Conservation (phyloP, 352 stramenopile genomes). For the Pelagophyceae sp. region DNA sequence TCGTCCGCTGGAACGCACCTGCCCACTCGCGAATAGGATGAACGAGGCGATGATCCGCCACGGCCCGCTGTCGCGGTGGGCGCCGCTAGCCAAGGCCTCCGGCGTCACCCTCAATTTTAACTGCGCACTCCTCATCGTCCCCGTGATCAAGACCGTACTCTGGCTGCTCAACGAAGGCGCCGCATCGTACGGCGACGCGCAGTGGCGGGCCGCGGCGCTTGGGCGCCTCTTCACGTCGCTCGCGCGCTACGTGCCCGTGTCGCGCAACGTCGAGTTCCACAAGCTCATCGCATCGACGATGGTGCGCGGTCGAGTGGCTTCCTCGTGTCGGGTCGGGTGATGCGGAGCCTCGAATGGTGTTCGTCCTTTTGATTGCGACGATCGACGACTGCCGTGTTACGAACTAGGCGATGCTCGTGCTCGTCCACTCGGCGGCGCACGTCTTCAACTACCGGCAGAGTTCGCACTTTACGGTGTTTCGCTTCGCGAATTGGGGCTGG, state of each 20-base stretch:
- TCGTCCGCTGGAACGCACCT: no score
- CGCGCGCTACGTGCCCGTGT: conserved; percentile 31
- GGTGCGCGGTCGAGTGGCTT: no score
- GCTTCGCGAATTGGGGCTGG: conserved; percentile 29
- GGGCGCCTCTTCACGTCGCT: conserved; percentile 25
- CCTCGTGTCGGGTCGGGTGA: no score
- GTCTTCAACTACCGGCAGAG: conserved; percentile 35
- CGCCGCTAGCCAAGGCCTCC: conserved; percentile 39
- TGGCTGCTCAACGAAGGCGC: conserved; percentile 36
- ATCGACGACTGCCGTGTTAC: no score
- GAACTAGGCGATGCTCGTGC: conserved; percentile 26
- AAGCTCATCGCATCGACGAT: conserved; percentile 38
- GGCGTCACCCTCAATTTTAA: conserved; percentile 42
- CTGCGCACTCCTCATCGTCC: conserved; percentile 38
- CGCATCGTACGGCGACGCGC: neutral
- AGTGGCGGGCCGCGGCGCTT: conserved; percentile 9
- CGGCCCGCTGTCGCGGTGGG: conserved; percentile 28
- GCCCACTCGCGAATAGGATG: no score
- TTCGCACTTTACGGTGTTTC: conserved; percentile 22
- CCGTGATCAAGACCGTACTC: conserved; percentile 31
- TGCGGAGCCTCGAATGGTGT: no score
- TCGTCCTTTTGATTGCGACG: no score
- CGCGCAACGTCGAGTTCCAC: conserved; percentile 44
- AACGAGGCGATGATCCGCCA: conserved; percentile 24
- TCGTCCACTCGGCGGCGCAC: conserved; percentile 37